phyloP scores from a whole-genome alignment of 2,329 filamentous ascomycete species.

The Boeremia exigua region DNA sequence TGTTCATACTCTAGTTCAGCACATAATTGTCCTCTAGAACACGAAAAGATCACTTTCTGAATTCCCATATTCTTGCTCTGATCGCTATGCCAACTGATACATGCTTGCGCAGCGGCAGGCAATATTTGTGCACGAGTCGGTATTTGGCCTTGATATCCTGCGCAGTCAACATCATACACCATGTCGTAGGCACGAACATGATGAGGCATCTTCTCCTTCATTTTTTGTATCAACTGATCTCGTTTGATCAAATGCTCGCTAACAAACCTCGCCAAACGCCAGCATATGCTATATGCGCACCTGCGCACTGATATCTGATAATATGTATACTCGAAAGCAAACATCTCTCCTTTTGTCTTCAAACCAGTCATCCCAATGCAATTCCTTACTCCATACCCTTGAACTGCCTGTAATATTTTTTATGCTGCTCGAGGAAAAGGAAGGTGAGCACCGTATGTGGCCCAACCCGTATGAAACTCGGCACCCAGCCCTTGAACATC shows the following conservation, averaged over 20 bases:
- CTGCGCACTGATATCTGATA: slow-evolving; percentile 14
- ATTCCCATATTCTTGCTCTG: background rate
- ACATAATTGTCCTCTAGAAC: background rate
- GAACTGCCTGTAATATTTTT: slow-evolving; percentile 70
- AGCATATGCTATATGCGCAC: slow-evolving; percentile 11
- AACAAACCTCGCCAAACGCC: slow-evolving; percentile 7
- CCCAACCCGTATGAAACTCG: slow-evolving; percentile 71
- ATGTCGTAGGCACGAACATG: too few species aligned
- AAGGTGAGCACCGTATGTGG: slow-evolving; percentile 88
- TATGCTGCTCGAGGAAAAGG: slow-evolving; percentile 84
- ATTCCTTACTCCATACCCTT: slow-evolving; percentile 27
- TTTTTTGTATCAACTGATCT: background rate
- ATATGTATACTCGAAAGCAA: slow-evolving; percentile 1
- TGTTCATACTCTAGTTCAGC: background rate
- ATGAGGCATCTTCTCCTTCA: too few species aligned
- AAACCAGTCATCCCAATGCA: background rate
- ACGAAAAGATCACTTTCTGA: background rate
- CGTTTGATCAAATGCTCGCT: background rate
- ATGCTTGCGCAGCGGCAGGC: background rate
- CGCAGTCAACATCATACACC: too few species aligned
- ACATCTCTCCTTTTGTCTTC: background rate
- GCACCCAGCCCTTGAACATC: slow-evolving; percentile 92
- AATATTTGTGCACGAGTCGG: too few species aligned
- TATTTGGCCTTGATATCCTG: too few species aligned
- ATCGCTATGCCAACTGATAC: background rate